Evolutionary conservation across 805 yeast species (phyloP).

Genomic region (Nakazawaea peltata): DNA sequence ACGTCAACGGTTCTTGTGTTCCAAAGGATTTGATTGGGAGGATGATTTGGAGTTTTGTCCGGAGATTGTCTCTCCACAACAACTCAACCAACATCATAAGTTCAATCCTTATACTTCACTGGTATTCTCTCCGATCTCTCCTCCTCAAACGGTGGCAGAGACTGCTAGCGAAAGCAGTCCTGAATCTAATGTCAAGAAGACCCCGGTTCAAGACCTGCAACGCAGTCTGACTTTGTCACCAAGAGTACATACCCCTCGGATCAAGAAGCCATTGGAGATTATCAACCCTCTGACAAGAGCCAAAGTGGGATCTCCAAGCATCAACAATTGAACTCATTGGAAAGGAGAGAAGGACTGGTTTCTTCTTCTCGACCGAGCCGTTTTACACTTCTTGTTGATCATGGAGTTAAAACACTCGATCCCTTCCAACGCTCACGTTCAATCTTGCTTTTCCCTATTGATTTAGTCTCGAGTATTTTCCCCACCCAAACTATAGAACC

Average conservation of each 20-base stretch:
- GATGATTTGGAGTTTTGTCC: conserved; percentile 64
- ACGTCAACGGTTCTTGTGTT: conserved; percentile 38
- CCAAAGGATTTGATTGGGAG: conserved; percentile 54
- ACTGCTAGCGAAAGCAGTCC: conserved; percentile 12
- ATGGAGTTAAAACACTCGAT: too few relatives aligned
- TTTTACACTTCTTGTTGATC: too few relatives aligned
- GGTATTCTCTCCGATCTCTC: conserved; percentile 46
- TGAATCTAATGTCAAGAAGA: conserved; percentile 5
- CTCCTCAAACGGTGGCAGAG: conserved; percentile 23
- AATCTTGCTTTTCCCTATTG: too few relatives aligned
- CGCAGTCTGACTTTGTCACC: conserved; percentile 23
- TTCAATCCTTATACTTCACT: conserved; percentile 65
- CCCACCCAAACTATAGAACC: too few relatives aligned
- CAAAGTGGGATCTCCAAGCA: conserved; percentile 44
- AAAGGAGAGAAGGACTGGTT: too few relatives aligned
- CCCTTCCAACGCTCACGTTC: too few relatives aligned
- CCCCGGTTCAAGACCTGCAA: conserved; percentile 8
- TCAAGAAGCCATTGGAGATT: conserved; percentile 52
- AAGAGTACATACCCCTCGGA: conserved; percentile 46
- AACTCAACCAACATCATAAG: conserved; percentile 20
- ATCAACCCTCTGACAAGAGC: conserved; percentile 55
- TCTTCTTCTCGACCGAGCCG: too few relatives aligned
- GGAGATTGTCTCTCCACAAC: conserved; percentile 29
- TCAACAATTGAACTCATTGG: conserved; percentile 2
- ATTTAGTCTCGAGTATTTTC: too few relatives aligned